Conservation (phyloP, 2,329 filamentous ascomycete species). For the Chaetomium globosum region DNA sequence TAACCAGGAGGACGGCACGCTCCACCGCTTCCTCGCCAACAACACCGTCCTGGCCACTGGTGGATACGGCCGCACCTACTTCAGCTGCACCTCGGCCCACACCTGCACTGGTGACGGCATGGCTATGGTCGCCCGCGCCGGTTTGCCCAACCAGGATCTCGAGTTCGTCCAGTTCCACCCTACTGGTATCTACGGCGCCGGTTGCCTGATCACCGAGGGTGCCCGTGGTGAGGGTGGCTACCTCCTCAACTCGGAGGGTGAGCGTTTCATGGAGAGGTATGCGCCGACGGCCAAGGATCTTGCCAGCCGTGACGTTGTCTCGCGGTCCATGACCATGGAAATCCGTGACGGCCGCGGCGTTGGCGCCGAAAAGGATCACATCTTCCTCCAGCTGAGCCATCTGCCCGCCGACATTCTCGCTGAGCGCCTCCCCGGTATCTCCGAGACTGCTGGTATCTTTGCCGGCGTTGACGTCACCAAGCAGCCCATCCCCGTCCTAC, state of each 20-base stretch:
- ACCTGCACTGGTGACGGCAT: constrained; percentile 99
- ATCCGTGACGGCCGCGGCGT: constrained; percentile 97
- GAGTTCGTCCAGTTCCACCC: constrained; percentile 99
- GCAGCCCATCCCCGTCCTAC: constrained; percentile 93
- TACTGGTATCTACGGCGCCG: constrained; percentile 97
- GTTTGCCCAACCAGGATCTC: constrained; percentile 97
- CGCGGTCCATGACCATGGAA: constrained; percentile 96
- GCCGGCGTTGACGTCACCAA: constrained; percentile 95
- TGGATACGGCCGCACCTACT: constrained; percentile 97
- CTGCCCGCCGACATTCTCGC: constrained; percentile 88
- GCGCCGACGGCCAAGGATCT: constrained; percentile 98
- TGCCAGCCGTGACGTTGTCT: constrained; percentile 93
- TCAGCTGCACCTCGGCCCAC: constrained; percentile 96
- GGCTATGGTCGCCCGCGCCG: constrained; percentile 98
- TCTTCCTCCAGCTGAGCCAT: constrained; percentile 97
- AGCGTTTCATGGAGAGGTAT: constrained; percentile 99
- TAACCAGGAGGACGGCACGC: constrained; percentile 97
- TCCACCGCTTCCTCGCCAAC: constrained; percentile 95
- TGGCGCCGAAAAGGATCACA: constrained; percentile 95
- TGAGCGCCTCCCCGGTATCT: constrained; percentile 97
- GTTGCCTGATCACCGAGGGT: constrained; percentile 96
- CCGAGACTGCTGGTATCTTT: constrained; percentile 97
- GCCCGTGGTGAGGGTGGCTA: constrained; percentile 98
- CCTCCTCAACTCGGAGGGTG: constrained; percentile 94
- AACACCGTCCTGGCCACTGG: constrained; percentile 96